phyloP scores from a whole-genome alignment of 257 asterid genomes.

The Leptodermis oblonga region DNA sequence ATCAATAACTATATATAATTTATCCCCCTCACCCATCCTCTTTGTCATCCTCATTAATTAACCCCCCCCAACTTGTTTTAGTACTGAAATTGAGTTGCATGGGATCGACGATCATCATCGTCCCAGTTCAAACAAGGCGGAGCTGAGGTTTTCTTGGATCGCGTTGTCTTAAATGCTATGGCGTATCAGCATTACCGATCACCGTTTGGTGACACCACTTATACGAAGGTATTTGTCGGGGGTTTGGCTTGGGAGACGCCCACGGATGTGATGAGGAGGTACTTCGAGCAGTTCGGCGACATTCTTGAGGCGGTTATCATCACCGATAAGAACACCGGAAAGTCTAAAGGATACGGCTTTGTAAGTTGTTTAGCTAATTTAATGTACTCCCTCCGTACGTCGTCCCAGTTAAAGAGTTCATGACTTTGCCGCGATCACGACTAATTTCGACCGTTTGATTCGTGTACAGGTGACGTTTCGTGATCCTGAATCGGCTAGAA shows the following conservation, averaged over 20 bases:
- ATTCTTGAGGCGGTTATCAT: conserved; percentile 97
- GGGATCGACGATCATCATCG: neutral
- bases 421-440: too few relatives aligned
- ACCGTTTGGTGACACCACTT: conserved; percentile 94
- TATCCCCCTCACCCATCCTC: neutral
- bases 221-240: conserved; percentile 90
- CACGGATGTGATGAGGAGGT: conserved; percentile 66
- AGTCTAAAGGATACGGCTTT: conserved; percentile 95
- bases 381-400: too few relatives aligned
- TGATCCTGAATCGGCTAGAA: conserved; percentile 78
- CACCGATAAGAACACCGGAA: conserved; percentile 87
- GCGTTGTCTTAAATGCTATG: conserved; percentile 35
- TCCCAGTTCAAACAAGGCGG: neutral
- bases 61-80: too few relatives aligned
- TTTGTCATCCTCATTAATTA: conserved; percentile 10
- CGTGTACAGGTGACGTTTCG: conserved; percentile 75
- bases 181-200: conserved; percentile 94
- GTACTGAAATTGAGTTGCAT: too few relatives aligned
- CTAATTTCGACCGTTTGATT: too few relatives aligned
- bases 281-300: conserved; percentile 86
- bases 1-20: neutral
- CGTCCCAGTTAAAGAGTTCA: too few relatives aligned
- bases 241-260: conserved; percentile 99
- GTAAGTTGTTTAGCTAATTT: too few relatives aligned
- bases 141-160: neutral